Evolutionary conservation across 495 filamentous ascomycete genomes (phyloP), one percentile per base, ranked within the genome.

Genomic region (Antarctomyces pellizariae): DNA sequence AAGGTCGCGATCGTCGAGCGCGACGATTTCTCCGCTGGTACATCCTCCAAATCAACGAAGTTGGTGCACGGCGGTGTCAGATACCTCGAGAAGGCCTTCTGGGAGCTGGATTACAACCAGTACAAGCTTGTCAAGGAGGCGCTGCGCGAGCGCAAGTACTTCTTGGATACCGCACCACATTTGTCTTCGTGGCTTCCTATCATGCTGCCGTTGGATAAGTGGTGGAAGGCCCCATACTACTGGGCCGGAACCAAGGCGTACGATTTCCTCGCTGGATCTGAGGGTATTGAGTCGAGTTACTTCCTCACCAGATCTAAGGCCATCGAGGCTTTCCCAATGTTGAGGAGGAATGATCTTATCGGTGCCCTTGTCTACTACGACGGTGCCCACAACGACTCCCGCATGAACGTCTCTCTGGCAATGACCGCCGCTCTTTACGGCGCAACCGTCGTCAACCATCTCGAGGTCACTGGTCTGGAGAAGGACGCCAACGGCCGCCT

Each of bases 181-280:
- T 62, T 97, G 22, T 91, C 79, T 16, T 69, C 57, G 52, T 93
- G 83, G 78, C 59, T 97, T 19, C 86, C 86, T 10, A 97, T 97
- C 36, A 97, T 97, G 86, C 65, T 97, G 32, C 86, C 86, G 0
- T 56, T 93, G 22, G 70, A 91, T 45, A 75, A 77, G 38, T 93
- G 82, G 86, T 93, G 80, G 78, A 83, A 95, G 49, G 76, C 72
- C 15, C 86, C 86, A 7, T 97, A 95, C 49, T 97, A 89, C 53
- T 95, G 84, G 83, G 73, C 64, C 4, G 86, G 86, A 29, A 91
- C 84, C 24, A 97, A 97, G 50, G 65, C 67, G 29, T 97, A 97
- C 51, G 86, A 95, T 55, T 67, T 86, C 37, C 58, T 95, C 30
- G 86, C 86, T 41, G 86, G 86, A 9, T 75, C 77, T 21, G 86